Evolutionary conservation across 164 flowering plant species (phyloP).

Genomic region (Umbilicus rupestris): DNA sequence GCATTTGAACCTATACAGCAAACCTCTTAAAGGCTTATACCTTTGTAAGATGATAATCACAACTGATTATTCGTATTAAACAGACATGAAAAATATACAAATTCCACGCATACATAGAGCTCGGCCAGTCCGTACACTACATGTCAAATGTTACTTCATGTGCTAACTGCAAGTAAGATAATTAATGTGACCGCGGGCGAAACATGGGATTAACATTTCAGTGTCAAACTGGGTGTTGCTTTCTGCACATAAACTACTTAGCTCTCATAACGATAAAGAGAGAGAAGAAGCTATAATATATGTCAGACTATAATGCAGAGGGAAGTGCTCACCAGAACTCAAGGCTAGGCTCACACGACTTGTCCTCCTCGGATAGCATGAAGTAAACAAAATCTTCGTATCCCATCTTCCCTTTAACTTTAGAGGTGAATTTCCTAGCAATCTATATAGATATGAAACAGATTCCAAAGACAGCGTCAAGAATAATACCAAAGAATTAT

Average conservation of each 20-base stretch:
- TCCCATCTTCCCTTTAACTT: slow-evolving; percentile 89
- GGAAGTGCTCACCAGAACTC: slow-evolving; percentile 73
- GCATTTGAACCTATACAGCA: slow-evolving; percentile 77
- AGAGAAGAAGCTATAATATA: background rate
- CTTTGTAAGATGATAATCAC: too few relatives aligned
- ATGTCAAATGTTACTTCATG: too few relatives aligned
- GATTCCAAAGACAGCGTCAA: background rate
- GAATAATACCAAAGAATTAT: background rate
- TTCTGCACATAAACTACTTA: background rate
- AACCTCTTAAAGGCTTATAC: too few relatives aligned
- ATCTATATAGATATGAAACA: slow-evolving; percentile 31
- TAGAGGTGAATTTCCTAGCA: slow-evolving; percentile 79
- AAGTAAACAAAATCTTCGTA: slow-evolving; percentile 98
- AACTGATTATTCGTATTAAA: too few relatives aligned
- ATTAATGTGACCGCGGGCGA: too few relatives aligned
- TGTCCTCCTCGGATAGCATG: slow-evolving; percentile 92
- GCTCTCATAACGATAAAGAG: background rate
- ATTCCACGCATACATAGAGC: too few relatives aligned
- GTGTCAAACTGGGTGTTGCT: background rate
- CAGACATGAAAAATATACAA: too few relatives aligned
- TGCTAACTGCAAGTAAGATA: too few relatives aligned
- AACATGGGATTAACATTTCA: too few relatives aligned
- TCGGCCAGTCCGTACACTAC: too few relatives aligned
- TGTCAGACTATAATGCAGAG: background rate
- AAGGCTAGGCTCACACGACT: slow-evolving; percentile 89